A percentile compares a stretch with the other conserved stretches of the same genome.
Conservation (phyloP, 2,329 filamentous ascomycete species). For the Botrytis byssoidea region DNA sequence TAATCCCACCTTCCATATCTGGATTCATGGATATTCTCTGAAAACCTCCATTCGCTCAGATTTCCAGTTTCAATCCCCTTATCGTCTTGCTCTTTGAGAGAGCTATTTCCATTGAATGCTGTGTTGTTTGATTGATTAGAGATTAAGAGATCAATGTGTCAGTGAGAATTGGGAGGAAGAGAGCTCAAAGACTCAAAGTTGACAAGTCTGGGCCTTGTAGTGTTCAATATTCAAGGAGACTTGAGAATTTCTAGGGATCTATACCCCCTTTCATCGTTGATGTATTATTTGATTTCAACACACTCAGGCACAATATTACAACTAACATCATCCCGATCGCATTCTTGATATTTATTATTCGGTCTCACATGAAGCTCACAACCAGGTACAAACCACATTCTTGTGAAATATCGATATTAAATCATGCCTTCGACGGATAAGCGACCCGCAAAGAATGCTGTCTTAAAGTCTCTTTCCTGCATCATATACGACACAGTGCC, state of each 20-base stretch:
- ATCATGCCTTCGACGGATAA: not conserved
- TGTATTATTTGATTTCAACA: not conserved
- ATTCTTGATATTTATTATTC: not conserved
- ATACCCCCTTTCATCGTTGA: not conserved
- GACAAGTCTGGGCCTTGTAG: not conserved
- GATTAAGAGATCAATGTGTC: not conserved
- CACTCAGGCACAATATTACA: not conserved
- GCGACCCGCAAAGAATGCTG: not conserved
- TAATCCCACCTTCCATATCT: not conserved
- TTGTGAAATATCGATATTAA: not conserved
- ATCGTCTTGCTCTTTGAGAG: not conserved
- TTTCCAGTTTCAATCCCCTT: not conserved
- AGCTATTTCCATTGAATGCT: not conserved
- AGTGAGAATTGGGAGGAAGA: not conserved
- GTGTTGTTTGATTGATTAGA: not conserved
- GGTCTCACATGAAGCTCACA: not conserved
- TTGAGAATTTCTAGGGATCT: not conserved
- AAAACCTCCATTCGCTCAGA: not conserved
- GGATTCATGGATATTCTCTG: not conserved
- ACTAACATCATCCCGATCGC: not conserved
- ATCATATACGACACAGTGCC: conserved; percentile 1
- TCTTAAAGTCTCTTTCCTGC: not conserved
- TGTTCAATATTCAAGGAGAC: not conserved
- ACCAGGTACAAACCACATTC: not conserved
- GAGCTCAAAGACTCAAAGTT: not conserved